Percentiles rank a stretch among this genome's conserved stretches.
Conservation (phyloP, 371 early-diverging fungal species). For the Chytridium lagenaria region DNA sequence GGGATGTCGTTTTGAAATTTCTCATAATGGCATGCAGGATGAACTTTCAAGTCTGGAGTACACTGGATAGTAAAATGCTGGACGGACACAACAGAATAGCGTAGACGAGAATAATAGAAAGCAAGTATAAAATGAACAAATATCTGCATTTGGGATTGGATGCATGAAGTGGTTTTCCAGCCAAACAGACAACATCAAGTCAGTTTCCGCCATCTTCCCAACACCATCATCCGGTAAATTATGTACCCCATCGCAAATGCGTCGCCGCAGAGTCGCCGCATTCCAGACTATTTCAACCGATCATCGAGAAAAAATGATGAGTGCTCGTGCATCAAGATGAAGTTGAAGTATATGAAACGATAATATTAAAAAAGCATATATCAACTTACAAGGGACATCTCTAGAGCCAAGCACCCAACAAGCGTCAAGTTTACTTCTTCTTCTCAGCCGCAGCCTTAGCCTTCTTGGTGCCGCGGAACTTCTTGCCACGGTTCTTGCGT, state of each 20-base stretch:
- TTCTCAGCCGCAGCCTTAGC: slow-evolving; percentile 66
- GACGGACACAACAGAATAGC: no score
- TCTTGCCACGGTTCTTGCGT: slow-evolving; percentile 99
- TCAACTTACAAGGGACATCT: neutral
- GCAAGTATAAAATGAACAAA: no score
- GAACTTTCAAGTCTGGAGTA: no score
- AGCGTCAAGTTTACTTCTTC: neutral
- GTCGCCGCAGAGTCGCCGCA: neutral
- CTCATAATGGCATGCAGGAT: neutral
- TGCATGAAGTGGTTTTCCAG: no score
- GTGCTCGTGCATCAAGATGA: neutral
- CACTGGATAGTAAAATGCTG: no score
- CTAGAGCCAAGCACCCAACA: neutral
- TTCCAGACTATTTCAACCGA: neutral
- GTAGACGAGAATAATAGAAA: no score
- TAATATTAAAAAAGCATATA: neutral
- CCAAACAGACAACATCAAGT: no score
- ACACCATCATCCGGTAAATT: neutral
- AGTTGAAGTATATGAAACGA: neutral
- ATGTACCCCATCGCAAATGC: neutral
- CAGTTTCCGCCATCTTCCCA: neutral
- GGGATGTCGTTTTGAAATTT: neutral
- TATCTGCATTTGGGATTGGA: no score
- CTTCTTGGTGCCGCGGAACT: slow-evolving; percentile 97
- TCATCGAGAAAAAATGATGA: neutral